These are phyloP conservation scores for Solidago caesia DNA, from an alignment of 129 eudicot species.

Conservation along the genomic window DNA sequence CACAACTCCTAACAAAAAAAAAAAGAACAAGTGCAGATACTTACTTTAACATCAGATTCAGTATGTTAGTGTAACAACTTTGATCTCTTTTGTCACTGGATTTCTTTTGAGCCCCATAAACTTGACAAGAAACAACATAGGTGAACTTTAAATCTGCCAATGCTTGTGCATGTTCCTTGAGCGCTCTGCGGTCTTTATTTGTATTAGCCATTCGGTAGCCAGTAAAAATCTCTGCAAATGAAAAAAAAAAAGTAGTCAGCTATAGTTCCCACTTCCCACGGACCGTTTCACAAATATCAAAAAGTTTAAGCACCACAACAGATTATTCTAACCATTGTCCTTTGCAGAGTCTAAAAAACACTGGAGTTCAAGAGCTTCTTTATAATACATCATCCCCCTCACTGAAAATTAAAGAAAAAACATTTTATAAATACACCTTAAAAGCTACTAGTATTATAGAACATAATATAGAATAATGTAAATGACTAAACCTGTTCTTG, in stretches of 20 bases:
- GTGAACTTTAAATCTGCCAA: constrained; percentile 91
- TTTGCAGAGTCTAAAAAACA: constrained; percentile 85
- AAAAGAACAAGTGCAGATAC: constrained; percentile 16
- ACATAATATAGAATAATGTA: not conserved
- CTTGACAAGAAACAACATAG: constrained; percentile 96
- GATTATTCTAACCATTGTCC: constrained; percentile 59
- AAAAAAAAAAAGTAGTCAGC: not conserved
- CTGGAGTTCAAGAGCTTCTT: constrained; percentile 88
- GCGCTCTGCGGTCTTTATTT: constrained; percentile 43
- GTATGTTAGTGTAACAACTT: constrained; percentile 74
- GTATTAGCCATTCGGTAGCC: constrained; percentile 74
- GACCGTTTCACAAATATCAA: not conserved
- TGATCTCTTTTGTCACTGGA: constrained; percentile 65
- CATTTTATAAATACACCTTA: not conserved
- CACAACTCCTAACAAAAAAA: not conserved
- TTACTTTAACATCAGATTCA: constrained; percentile 85
- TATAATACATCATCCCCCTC: constrained; percentile 99
- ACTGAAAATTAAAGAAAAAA: constrained; percentile 39
- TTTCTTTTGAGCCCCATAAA: constrained; percentile 91
- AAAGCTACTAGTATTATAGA: not conserved
- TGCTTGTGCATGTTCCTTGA: constrained; percentile 78
- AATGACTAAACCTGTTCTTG: constrained; percentile 74
- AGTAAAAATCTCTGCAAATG: constrained; percentile 64
- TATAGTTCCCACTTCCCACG: constrained; percentile 11
- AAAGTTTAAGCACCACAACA: not conserved